Base-by-base conservation (phyloP, 192 early-diverging fungal genomes). In the Umbelopsis vinacea region DNA sequence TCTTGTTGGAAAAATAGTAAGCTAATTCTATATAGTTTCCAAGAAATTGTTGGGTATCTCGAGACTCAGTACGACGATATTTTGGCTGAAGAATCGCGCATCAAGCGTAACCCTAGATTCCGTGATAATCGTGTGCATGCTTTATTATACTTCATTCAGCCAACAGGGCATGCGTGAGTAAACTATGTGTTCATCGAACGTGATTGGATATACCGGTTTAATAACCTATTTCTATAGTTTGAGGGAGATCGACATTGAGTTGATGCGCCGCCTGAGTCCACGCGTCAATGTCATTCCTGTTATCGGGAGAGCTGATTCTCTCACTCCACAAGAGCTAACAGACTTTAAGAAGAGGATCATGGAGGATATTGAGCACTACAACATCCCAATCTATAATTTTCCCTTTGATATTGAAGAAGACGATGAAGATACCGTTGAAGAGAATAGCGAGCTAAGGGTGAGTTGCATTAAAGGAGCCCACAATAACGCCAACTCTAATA, bases 371-470 rank as follows among this genome's bases (percentile, higher is more conserved):
- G 88, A 90, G 12, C 87, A 93, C 77, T 95, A 96, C 83, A 89
- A 92, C 66, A 98, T 99, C 72, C 96, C 96, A 35, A 95, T 98
- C 75, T 99, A 97, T 85, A 95, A 93, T 85, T 99, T 99, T 84
- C 98, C 98, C 45, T 92, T 91, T 75, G 91, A 97, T 69, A 73
- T 81, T 21, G 97, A 99, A 70, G 96, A 97, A 72, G 97, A 97
- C 77, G 98, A 98, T 75, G 97, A 99, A 81, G 98, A 99, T 78
- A 97, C 94, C 6, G 88, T 95, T 52, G 98, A 99, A 81, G 97
- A 99, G 84, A 99, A 98, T 84, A 90, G 93, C 67, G 96, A 97
- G 82, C 86, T 99, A 71, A 85, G 97, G 72, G 77, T 71, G 68
- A 67, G 38, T n/a, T 15, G 17, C 40, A 43, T 43, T 50, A 17